These are phyloP conservation scores for Verbena officinalis DNA, from an alignment of 257 asterid genomes.

Conservation along the genomic window DNA sequence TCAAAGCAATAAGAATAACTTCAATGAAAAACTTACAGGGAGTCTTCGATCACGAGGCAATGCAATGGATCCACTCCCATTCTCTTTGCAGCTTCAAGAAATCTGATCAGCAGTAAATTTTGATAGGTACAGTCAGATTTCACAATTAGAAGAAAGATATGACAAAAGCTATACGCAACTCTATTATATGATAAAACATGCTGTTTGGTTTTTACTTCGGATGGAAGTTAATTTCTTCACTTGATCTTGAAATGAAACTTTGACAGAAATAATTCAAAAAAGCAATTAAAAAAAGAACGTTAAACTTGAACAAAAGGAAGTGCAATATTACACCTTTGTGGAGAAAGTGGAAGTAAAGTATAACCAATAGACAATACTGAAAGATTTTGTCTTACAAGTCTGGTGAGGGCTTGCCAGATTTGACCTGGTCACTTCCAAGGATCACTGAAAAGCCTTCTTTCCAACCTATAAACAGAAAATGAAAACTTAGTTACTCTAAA, in stretches of 20 bases:
- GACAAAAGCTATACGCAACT: slow-evolving; percentile 11
- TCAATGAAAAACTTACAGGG: slow-evolving; percentile 54
- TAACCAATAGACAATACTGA: background rate
- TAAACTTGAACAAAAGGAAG: slow-evolving; percentile 1
- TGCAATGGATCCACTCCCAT: slow-evolving; percentile 64
- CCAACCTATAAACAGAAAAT: slow-evolving; percentile 63
- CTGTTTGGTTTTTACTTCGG: background rate
- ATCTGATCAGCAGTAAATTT: slow-evolving; percentile 48
- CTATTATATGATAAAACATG: background rate
- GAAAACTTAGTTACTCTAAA: background rate
- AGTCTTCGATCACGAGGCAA: slow-evolving; percentile 92
- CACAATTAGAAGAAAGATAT: slow-evolving; percentile 22
- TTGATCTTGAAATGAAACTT: slow-evolving; percentile 17
- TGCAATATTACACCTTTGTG: slow-evolving; percentile 1
- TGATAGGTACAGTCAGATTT: slow-evolving; percentile 3
- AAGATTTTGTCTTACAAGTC: slow-evolving; percentile 62
- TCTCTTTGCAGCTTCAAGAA: slow-evolving; percentile 86
- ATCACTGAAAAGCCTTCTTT: slow-evolving; percentile 65
- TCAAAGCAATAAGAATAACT: background rate
- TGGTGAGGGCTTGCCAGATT: slow-evolving; percentile 91
- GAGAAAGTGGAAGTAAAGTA: slow-evolving; percentile 1
- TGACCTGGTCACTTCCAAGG: slow-evolving; percentile 87
- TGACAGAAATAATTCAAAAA: background rate
- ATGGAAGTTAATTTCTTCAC: background rate
- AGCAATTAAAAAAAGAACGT: background rate